Evolutionary conservation across 129 eudicot species (phyloP), one percentile per base, ranked within the genome.

Genomic region (Helianthus tuberosus): DNA sequence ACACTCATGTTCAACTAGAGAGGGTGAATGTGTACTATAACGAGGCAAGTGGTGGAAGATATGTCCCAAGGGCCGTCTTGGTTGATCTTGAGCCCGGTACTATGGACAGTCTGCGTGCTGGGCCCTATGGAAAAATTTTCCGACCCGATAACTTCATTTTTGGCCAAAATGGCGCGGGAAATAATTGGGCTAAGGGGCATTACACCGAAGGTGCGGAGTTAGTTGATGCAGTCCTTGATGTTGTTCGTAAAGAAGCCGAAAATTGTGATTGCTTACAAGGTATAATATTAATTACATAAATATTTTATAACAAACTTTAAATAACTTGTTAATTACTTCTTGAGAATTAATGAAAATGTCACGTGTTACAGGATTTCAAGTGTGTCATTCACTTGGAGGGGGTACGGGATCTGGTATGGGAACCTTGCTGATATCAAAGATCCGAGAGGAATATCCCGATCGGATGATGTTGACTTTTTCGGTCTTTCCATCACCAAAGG

Each of bases 361-460:
- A 25, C 38, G 51, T 54, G 63, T 75, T 49, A 64, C 65, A 90
- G 96, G 96, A 55, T 90, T 90, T 52, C 96, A 90, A 74, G 66
- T 90, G 72, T 90, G 96, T 75, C 96, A 90, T 65, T 90, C 96
- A 6, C 81, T 90, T 57, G 96, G 96, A 82, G 96, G 96, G 25
- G 96, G 96, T 44, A 89, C 96, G 1, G 92, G 92, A 64, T 89
- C 96, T 13, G 96, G 96, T 71, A 90, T 90, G 96, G 96, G 96
- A 8, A 90, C 96, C 8, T 76, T 90, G 44, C 49, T 90, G 16
- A 83, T 90, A 54, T 90, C 96, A 0, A 90, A 90, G 89, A 90
- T 90, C 82, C 73, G 92, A 66, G 96, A 90, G 61, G 96, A 90
- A 78, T 90, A 87, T 50, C 96, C 96, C 5, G 96, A 90, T 58